These are phyloP conservation scores for Aspergillus sp. DNA, from an alignment of 2,329 filamentous ascomycete genomes.

Conservation along the genomic window DNA sequence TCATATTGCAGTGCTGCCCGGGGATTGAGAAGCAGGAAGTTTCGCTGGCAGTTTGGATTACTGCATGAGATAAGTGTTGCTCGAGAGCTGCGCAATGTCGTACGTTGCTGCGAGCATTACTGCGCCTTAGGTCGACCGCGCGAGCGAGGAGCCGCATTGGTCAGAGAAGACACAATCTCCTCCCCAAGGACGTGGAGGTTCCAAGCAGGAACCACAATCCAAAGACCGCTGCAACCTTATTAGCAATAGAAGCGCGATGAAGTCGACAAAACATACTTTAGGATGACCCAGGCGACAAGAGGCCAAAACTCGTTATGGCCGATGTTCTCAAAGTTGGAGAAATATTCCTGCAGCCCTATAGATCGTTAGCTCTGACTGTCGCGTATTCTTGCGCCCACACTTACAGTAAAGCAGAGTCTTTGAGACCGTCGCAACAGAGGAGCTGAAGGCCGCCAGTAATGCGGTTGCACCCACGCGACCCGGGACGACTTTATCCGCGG, in stretches of 20 bases:
- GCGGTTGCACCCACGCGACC: constrained; percentile 56
- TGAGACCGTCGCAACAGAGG: constrained; percentile 63
- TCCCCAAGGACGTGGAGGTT: constrained; percentile 60
- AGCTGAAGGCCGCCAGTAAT: constrained; percentile 58
- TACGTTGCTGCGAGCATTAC: constrained; percentile 10
- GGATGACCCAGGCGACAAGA: constrained; percentile 63
- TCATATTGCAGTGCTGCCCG: too few species aligned
- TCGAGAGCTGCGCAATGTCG: too few species aligned
- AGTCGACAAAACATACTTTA: constrained; percentile 56
- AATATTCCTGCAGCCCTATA: constrained; percentile 59
- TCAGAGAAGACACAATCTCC: constrained; percentile 63
- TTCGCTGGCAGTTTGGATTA: too few species aligned
- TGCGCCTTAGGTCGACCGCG: constrained; percentile 30
- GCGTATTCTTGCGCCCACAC: constrained; percentile 23
- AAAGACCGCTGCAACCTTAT: constrained; percentile 53
- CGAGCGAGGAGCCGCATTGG: constrained; percentile 31
- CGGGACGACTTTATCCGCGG: constrained; percentile 51
- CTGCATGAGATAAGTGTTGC: too few species aligned
- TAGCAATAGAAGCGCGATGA: constrained; percentile 8
- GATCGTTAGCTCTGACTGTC: background rate
- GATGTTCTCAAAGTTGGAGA: constrained; percentile 60
- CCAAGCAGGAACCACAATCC: constrained; percentile 64
- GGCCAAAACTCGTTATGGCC: constrained; percentile 59
- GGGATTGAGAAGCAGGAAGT: too few species aligned
- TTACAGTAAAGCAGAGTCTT: constrained; percentile 69